Evolutionary conservation across 305 asterid genomes (phyloP), one percentile per base, ranked within the genome.

Genomic region (Fraxinus xanthoxyloides): DNA sequence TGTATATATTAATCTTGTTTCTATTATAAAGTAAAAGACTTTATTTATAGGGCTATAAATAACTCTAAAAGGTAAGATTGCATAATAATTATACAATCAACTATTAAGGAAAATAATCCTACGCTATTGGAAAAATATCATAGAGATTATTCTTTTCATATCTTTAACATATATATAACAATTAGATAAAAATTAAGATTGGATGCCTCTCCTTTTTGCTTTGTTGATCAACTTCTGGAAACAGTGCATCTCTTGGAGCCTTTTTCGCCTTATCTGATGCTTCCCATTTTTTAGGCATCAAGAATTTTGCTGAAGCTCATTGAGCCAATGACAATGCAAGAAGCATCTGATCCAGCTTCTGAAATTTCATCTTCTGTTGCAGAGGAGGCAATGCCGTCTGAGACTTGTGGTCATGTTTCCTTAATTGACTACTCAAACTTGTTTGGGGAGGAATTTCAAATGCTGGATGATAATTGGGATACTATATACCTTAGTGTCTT

Each of bases 391-490:
- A 80, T 88, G 84, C 87, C 82, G 78, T 82, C 89, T 40, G 92
- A 88, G 77, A 85, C 86, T 77, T 85, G 72, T 46, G 80, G 75
- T 82, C 87, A 87, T 76, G 84, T 86, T 83, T 81, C 82, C 9
- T 77, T 86, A 84, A 83, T 85, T 70, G 98, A 93, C 88, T 94
- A 91, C 88, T 94, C 98, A 10, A 86, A 81, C 83, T 87, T 96
- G 85, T 92, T 91, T 17, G 99, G 99, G 61, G 98, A 94, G 85
- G 99, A 93, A 77, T 94, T 93, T 85, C 87, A 83, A 70, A 82
- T 88, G 75, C 86, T 91, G 46, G 92, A 91, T 87, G 92, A 89
- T 90, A 78, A 77, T 81, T 89, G 91, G 90, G 96, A 96, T 89
- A 83, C 88, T 26, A 76, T 87, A 38, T 90, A 88, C 87, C 85